Conservation (phyloP, 2,329 filamentous ascomycete species). For the Lachnellula willkommii region DNA sequence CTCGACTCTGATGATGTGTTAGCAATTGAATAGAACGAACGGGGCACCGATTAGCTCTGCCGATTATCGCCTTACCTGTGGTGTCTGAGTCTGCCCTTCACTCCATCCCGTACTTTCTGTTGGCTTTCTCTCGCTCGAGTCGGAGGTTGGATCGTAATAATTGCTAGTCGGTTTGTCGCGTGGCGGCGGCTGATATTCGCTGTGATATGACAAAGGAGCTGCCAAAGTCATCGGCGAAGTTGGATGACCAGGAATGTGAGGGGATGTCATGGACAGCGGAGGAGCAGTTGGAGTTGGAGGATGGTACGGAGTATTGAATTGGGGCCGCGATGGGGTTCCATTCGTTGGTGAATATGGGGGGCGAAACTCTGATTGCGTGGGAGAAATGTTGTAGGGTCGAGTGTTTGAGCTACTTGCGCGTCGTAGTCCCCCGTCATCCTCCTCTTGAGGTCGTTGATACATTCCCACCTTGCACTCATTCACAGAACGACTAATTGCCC, state of each 20-base stretch:
- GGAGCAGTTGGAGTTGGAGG: slow-evolving; percentile 22
- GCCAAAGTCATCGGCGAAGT: slow-evolving; percentile 25
- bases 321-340: slow-evolving; percentile 24
- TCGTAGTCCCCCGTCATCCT: slow-evolving; percentile 26
- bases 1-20: slow-evolving; percentile 39
- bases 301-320: slow-evolving; percentile 30
- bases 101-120: slow-evolving; percentile 31
- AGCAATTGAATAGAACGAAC: slow-evolving; percentile 10
- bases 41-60: neutral
- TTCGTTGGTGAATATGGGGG: slow-evolving; percentile 28
- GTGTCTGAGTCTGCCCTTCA: slow-evolving; percentile 25
- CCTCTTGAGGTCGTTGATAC: slow-evolving; percentile 26
- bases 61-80: slow-evolving; percentile 26
- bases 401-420: slow-evolving; percentile 26
- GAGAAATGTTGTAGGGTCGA: slow-evolving; percentile 22
- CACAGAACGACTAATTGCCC: slow-evolving; percentile 13
- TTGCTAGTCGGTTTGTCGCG: slow-evolving; percentile 38
- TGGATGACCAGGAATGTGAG: slow-evolving; percentile 26
- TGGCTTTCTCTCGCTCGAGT: slow-evolving; percentile 37
- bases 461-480: slow-evolving; percentile 16
- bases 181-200: slow-evolving; percentile 32
- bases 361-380: slow-evolving; percentile 25
- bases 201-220: slow-evolving; percentile 25
- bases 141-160: slow-evolving; percentile 42
- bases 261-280: slow-evolving; percentile 20